Base-by-base conservation (phyloP, 768 basidiomycete genomes). In the Pulveroboletus sp. region DNA sequence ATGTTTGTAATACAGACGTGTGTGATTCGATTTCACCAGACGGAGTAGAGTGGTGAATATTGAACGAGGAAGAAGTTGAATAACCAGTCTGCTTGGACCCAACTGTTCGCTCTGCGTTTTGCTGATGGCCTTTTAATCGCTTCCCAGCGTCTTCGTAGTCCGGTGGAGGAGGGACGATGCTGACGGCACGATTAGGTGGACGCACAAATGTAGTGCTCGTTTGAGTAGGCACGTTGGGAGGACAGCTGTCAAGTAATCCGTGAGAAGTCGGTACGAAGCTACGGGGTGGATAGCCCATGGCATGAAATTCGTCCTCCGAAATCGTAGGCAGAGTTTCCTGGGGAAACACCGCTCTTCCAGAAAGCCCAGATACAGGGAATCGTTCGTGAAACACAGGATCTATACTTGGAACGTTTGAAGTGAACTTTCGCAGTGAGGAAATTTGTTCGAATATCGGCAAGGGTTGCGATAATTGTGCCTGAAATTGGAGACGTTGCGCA, bases 251-350 rank as follows among this genome's bases (percentile, higher is more conserved):
- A 16, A 34, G 32, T 12, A 16, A 19, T 21, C 47, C 52, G 14
- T 44, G 40, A 32, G 42, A 17, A 24, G 43, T 34, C 6, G 50
- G 50, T 16, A 34, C 35, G 13, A 59, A 49, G 41, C 41, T 41
- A 32, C 31, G 45, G 10, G 47, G 32, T 1, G 40, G 35, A 40
- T 57, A 53, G 7, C 52, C 41, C 52, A 61, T 56, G 12, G 65
- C 55, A 43, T 69, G 69, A 49, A 73, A 69, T 17, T 70, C 68
- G 31, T 70, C 64, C 47, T 72, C 72, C 2, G 69, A 70, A 40
- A 72, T 66, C 35, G 58, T 42, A 47, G 61, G 40, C 47, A 64
- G 32, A 34, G 40, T 32, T 13, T 68, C 65, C 11, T 52, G 56
- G n/a, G 52, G 44, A n/a, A 56, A 36, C 19, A 42, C 49, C 13